These are phyloP conservation scores for Alternaria triticimaculans DNA, from an alignment of 2,329 filamentous ascomycete genomes.

Conservation along the genomic window DNA sequence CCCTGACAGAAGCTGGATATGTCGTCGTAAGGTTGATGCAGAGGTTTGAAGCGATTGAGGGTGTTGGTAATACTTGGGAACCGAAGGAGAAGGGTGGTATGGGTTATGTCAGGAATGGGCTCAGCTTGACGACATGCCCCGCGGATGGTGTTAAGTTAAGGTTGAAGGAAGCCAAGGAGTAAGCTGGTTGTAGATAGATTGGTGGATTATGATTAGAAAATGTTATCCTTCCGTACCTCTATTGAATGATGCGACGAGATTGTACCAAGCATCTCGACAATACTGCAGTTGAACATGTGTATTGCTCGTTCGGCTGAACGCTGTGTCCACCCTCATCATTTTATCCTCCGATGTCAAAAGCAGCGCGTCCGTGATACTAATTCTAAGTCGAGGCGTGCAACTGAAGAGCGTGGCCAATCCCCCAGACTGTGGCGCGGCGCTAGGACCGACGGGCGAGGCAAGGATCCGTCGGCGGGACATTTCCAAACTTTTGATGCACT, in stretches of 20 bases:
- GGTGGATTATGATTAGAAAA: background rate
- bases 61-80: conserved; percentile 37
- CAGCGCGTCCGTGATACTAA: background rate
- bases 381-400: background rate
- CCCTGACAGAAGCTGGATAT: conserved; percentile 40
- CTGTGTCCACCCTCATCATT: background rate
- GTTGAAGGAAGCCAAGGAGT: conserved; percentile 39
- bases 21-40: conserved; percentile 36
- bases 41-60: conserved; percentile 36
- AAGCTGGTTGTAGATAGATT: background rate
- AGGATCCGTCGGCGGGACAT: conserved; percentile 21
- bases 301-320: background rate
- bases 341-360: background rate
- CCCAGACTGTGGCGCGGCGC: background rate
- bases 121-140: conserved; percentile 37
- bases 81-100: conserved; percentile 29
- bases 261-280: background rate
- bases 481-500: conserved; percentile 25
- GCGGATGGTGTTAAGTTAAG: conserved; percentile 42
- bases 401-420: background rate
- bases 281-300: background rate
- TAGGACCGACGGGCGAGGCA: conserved; percentile 6
- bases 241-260: background rate
- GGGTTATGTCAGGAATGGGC: conserved; percentile 28
- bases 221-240: background rate